Conservation (phyloP, 2,329 filamentous ascomycete genomes). For the Pseudocercospora pini-densiflorae region DNA sequence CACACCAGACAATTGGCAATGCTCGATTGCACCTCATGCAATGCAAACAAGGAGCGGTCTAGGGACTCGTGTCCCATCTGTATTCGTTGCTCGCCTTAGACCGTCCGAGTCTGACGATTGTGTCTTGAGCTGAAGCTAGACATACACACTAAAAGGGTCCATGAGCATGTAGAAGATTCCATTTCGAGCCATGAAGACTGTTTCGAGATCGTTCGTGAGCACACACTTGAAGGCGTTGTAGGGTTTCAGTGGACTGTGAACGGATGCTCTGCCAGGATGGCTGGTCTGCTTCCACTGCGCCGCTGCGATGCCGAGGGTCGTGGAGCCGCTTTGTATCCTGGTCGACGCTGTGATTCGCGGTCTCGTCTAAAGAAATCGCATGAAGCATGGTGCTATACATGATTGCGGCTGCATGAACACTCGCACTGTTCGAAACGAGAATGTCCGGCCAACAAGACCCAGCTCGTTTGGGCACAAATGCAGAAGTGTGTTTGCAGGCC, state of each 20-base stretch:
- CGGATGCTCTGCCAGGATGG: constrained; percentile 1
- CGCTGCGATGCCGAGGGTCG: constrained; percentile 8
- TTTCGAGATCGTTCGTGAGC: not conserved
- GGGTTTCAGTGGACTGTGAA: not conserved
- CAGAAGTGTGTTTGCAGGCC: constrained; percentile 7
- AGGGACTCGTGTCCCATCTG: not conserved
- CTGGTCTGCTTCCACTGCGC: constrained; percentile 4
- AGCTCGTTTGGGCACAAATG: constrained; percentile 9
- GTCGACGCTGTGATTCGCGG: constrained; percentile 7
- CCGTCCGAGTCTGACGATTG: not conserved
- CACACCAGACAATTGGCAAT: constrained; percentile 1
- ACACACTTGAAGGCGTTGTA: not conserved
- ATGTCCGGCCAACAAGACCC: not conserved
- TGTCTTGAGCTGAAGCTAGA: not conserved
- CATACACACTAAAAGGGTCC: not conserved
- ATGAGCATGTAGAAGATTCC: not conserved
- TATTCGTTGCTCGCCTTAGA: not conserved
- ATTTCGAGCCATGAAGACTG: not conserved
- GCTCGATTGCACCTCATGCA: not conserved
- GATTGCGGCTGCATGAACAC: constrained; percentile 11
- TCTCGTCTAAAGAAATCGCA: constrained; percentile 5
- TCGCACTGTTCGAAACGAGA: constrained; percentile 8
- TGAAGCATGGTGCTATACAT: constrained; percentile 7
- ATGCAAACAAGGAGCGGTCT: constrained; percentile 6
- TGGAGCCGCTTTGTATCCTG: not conserved